These are phyloP conservation scores for Leccinum laetum DNA, from an alignment of 1,284 basidiomycete genomes.

Conservation along the genomic window DNA sequence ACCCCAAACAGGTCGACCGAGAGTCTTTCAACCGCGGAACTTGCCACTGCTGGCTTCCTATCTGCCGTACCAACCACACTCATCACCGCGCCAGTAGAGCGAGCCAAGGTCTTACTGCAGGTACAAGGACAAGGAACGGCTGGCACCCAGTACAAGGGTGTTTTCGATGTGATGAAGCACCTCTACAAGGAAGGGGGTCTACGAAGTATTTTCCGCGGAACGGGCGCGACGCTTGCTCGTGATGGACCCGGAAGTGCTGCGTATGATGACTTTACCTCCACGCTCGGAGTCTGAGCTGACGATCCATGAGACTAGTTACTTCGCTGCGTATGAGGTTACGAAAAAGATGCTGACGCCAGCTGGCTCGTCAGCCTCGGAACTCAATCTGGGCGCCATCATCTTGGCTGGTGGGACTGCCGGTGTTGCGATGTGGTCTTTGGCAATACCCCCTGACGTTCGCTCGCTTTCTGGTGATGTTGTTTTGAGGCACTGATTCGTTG, in stretches of 20 bases:
- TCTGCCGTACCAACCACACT: constrained; percentile 93
- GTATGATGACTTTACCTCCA: constrained; percentile 45
- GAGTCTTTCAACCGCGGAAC: constrained; percentile 75
- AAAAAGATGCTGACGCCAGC: constrained; percentile 86
- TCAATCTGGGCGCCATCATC: constrained; percentile 89
- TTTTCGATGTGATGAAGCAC: constrained; percentile 88
- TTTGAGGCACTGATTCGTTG: constrained; percentile 15
- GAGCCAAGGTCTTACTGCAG: constrained; percentile 97
- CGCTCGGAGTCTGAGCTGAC: constrained; percentile 3
- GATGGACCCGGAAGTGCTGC: constrained; percentile 98
- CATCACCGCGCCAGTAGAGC: constrained; percentile 93
- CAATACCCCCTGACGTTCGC: constrained; percentile 92
- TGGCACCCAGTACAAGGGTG: constrained; percentile 84
- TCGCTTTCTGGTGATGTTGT: neutral
- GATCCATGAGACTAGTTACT: constrained; percentile 65
- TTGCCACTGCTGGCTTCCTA: constrained; percentile 93
- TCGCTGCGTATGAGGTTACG: constrained; percentile 94
- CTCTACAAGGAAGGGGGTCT: constrained; percentile 96
- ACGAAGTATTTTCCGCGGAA: constrained; percentile 92
- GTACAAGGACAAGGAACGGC: constrained; percentile 87
- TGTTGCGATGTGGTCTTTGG: constrained; percentile 97
- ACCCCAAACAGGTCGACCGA: constrained; percentile 71
- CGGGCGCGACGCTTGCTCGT: constrained; percentile 88
- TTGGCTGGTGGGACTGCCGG: constrained; percentile 95
- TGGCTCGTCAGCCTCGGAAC: constrained; percentile 73